These are phyloP conservation scores for Pseudogymnoascus sp. DNA, from an alignment of 2,329 filamentous ascomycete species.

Conservation along the genomic window DNA sequence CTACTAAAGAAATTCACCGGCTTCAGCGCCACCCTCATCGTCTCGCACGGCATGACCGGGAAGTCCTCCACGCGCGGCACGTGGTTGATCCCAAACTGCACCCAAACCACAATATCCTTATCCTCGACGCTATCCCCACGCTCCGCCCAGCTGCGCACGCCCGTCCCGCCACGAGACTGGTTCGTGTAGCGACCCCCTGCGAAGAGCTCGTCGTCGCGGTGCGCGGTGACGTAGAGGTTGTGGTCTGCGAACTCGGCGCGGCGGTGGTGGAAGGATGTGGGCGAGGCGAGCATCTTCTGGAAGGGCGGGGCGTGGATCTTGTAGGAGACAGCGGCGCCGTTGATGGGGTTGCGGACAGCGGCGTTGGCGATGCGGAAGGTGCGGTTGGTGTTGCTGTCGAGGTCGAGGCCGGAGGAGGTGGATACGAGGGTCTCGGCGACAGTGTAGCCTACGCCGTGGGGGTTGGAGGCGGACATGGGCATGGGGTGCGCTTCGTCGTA, in stretches of 20 bases:
- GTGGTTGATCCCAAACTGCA: conserved; percentile 53
- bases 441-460: conserved; percentile 42
- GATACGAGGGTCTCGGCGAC: conserved; percentile 39
- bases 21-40: conserved; percentile 39
- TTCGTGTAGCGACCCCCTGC: conserved; percentile 48
- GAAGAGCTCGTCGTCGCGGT: conserved; percentile 43
- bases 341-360: conserved; percentile 42
- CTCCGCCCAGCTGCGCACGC: conserved; percentile 45
- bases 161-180: conserved; percentile 44
- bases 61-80: conserved; percentile 58
- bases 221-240: conserved; percentile 47
- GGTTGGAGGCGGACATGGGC: conserved; percentile 45
- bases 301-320: conserved; percentile 48
- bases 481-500: conserved; percentile 53
- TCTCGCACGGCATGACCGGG: conserved; percentile 59
- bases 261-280: conserved; percentile 38
- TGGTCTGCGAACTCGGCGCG: conserved; percentile 47
- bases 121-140: conserved; percentile 42
- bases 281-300: conserved; percentile 47
- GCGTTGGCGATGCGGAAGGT: conserved; percentile 52
- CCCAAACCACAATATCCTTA: conserved; percentile 48
- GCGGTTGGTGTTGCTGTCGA: conserved; percentile 39
- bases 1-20: conserved; percentile 44
- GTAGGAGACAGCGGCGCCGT: conserved; percentile 45
- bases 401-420: conserved; percentile 39